Percentiles rank a stretch among this genome's conserved stretches.
Conservation (phyloP, 495 filamentous ascomycete species). For the Massariosphaeria phaeospora region DNA sequence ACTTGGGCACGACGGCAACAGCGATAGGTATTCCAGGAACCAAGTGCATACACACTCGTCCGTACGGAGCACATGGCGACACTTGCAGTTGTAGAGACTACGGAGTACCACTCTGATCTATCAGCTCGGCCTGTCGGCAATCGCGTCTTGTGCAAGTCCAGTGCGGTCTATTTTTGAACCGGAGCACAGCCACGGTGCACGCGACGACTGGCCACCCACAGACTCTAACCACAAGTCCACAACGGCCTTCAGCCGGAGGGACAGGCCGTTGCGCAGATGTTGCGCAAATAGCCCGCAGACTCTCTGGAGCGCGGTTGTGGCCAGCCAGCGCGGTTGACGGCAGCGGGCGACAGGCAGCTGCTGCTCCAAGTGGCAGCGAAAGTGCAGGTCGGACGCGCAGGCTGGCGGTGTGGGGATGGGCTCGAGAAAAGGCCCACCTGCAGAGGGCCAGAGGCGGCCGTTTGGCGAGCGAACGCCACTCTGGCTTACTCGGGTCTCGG, state of each 20-base stretch:
- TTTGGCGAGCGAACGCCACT: not conserved
- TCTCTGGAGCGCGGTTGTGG: not conserved
- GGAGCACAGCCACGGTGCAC: conserved; percentile 1
- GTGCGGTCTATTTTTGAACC: conserved; percentile 5
- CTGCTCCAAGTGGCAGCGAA: not conserved
- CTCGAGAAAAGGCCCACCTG: not conserved
- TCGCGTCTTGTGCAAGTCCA: too few relatives aligned
- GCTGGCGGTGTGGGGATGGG: not conserved
- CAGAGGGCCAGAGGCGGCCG: not conserved
- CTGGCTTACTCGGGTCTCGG: not conserved
- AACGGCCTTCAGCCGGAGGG: not conserved
- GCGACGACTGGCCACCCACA: not conserved
- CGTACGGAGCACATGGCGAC: too few relatives aligned
- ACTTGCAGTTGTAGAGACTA: too few relatives aligned
- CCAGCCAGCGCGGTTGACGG: not conserved
- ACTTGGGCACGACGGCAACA: too few relatives aligned
- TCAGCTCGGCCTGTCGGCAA: too few relatives aligned
- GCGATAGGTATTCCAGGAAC: too few relatives aligned
- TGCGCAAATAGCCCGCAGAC: not conserved
- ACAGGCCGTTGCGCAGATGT: not conserved
- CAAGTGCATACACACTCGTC: too few relatives aligned
- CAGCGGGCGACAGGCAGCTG: not conserved
- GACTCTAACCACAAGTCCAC: not conserved
- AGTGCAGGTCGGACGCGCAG: not conserved
- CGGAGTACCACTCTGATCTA: too few relatives aligned